These are phyloP conservation scores for Ilyonectria robusta DNA, from an alignment of 2,329 filamentous ascomycete species.

Conservation along the genomic window DNA sequence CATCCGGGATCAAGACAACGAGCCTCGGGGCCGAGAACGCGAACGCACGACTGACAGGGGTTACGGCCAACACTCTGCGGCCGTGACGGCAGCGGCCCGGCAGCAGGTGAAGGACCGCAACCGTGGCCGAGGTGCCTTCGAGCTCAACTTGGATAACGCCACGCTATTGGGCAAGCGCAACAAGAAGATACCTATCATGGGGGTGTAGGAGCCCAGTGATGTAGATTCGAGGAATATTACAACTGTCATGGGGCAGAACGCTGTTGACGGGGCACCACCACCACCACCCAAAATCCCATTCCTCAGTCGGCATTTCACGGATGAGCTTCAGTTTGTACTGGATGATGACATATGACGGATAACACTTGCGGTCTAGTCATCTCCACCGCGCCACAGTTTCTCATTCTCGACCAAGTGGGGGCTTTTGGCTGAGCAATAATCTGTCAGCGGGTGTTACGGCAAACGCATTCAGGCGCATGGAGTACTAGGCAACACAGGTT, in stretches of 20 bases:
- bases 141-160: slow-evolving; percentile 91
- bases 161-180: slow-evolving; percentile 84
- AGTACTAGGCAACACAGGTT: slow-evolving; percentile 42
- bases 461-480: slow-evolving; percentile 46
- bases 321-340: slow-evolving; percentile 35
- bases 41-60: slow-evolving; percentile 68
- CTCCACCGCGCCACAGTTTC: no score
- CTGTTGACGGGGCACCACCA: slow-evolving; percentile 33
- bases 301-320: slow-evolving; percentile 34
- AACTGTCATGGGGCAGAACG: slow-evolving; percentile 21
- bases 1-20: slow-evolving; percentile 67
- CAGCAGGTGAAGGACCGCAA: slow-evolving; percentile 80
- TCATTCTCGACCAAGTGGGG: not conserved
- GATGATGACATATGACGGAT: slow-evolving; percentile 31
- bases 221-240: slow-evolving; percentile 15
- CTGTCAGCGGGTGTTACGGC: slow-evolving; percentile 24
- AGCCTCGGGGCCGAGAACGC: slow-evolving; percentile 52
- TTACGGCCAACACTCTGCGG: slow-evolving; percentile 90
- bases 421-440: slow-evolving; percentile 13
- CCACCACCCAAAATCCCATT: slow-evolving; percentile 26
- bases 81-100: slow-evolving; percentile 86
- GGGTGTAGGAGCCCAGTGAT: slow-evolving; percentile 50
- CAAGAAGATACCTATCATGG: slow-evolving; percentile 66
- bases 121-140: slow-evolving; percentile 85
- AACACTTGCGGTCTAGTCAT: slow-evolving; percentile 3